A percentile compares a stretch with the other conserved stretches of the same genome.
Conservation (phyloP, 2,329 filamentous ascomycete genomes). For the Trichoderma simmonsii region DNA sequence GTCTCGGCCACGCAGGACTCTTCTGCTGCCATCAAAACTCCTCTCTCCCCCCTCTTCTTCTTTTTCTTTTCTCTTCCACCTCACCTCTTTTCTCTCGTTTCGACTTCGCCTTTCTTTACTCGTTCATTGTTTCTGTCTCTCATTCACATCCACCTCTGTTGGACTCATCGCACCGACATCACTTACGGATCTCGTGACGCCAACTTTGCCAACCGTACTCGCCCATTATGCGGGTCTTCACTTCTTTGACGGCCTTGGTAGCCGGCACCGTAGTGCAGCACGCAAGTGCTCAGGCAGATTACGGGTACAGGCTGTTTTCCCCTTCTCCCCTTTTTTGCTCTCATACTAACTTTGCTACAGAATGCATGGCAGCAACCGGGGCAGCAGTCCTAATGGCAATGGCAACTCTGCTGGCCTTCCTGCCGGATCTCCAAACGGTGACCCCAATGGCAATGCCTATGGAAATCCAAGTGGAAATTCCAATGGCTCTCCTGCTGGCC, state of each 20-base stretch:
- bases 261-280: constrained; percentile 35
- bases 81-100: constrained; percentile 6
- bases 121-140: constrained; percentile 16
- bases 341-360: constrained; percentile 17
- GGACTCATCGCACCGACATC: neutral
- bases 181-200: neutral
- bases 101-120: constrained; percentile 18
- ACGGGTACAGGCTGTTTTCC: constrained; percentile 31
- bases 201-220: constrained; percentile 16
- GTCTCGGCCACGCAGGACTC: neutral
- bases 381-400: neutral
- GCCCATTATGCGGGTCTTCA: constrained; percentile 38
- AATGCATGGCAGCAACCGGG: constrained; percentile 6
- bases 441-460: neutral
- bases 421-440: constrained; percentile 11
- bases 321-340: neutral
- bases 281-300: constrained; percentile 32
- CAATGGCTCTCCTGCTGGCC: neutral
- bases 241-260: constrained; percentile 36
- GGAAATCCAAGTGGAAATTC: constrained; percentile 4
- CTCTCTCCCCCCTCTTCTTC: neutral
- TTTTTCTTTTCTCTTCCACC: constrained; percentile 6
- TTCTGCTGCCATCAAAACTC: neutral
- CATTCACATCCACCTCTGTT: constrained; percentile 5
- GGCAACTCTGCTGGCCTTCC: constrained; percentile 9